Percentiles rank a stretch among this genome's conserved stretches.
These are phyloP conservation scores for Hymenoscyphus albidus DNA, from an alignment of 2,329 filamentous ascomycete species.

Conservation along the genomic window DNA sequence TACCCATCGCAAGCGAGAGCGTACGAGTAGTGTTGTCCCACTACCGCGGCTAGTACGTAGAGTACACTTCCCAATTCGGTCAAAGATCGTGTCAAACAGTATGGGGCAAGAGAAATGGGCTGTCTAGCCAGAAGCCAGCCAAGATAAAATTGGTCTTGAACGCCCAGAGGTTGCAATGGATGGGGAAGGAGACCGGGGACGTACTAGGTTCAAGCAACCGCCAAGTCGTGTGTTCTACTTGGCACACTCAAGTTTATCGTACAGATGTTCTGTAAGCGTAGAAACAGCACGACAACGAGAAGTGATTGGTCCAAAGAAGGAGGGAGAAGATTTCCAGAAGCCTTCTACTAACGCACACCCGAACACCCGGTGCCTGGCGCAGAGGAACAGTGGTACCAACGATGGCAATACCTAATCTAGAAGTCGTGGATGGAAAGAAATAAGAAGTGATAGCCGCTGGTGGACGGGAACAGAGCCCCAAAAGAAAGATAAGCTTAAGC, in stretches of 20 bases:
- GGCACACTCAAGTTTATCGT: conserved; percentile 6
- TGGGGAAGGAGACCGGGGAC: conserved; percentile 5
- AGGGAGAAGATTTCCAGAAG: background rate
- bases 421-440: background rate
- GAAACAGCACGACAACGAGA: background rate
- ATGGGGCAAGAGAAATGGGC: too few species aligned
- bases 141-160: background rate
- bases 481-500: background rate
- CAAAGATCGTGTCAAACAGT: too few species aligned
- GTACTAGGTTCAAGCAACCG: conserved; percentile 1
- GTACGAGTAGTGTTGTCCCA: too few species aligned
- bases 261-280: background rate
- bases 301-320: background rate
- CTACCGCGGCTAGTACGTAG: too few species aligned
- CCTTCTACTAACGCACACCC: too few species aligned
- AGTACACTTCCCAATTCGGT: too few species aligned
- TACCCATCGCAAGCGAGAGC: too few species aligned
- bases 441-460: background rate
- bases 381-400: too few species aligned
- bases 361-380: too few species aligned
- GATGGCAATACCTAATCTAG: too few species aligned
- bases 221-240: conserved; percentile 8
- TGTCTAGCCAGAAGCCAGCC: too few species aligned
- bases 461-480: background rate
- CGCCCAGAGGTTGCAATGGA: conserved; percentile 5